phyloP scores from a whole-genome alignment of 495 filamentous ascomycete genomes.

The Pseudevernia furfuracea region DNA sequence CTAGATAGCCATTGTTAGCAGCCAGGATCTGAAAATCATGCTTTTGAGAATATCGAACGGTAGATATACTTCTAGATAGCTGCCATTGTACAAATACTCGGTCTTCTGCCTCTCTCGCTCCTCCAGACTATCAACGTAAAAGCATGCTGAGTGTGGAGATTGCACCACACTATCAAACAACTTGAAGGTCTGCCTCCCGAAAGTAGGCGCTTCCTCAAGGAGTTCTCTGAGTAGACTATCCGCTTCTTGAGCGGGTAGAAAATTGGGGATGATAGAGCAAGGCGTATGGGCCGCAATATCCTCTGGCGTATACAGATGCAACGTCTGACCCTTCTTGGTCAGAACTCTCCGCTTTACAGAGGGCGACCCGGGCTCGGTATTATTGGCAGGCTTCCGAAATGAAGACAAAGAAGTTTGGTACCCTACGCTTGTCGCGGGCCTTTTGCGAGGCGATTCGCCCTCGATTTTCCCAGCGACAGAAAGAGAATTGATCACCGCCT shows the following conservation, averaged over 20 bases:
- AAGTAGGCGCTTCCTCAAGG: slow-evolving; percentile 66
- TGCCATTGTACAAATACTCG: slow-evolving; percentile 81
- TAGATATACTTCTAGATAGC: slow-evolving; percentile 46
- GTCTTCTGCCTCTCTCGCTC: slow-evolving; percentile 56
- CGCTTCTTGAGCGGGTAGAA: slow-evolving; percentile 64
- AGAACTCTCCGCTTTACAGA: slow-evolving; percentile 37
- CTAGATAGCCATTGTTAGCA: slow-evolving; percentile 27
- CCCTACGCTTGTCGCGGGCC: slow-evolving; percentile 31
- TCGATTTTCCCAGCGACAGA: slow-evolving; percentile 28
- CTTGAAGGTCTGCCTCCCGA: slow-evolving; percentile 65
- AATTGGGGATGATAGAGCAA: slow-evolving; percentile 87
- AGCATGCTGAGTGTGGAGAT: slow-evolving; percentile 69
- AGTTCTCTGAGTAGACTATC: slow-evolving; percentile 67
- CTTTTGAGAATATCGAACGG: background rate
- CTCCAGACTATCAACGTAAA: slow-evolving; percentile 67
- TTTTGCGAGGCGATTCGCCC: slow-evolving; percentile 32
- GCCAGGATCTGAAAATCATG: too few species aligned
- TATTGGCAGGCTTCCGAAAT: slow-evolving; percentile 11
- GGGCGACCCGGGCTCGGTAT: background rate
- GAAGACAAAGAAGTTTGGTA: slow-evolving; percentile 51
- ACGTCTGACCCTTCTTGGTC: slow-evolving; percentile 69
- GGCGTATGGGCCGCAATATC: slow-evolving; percentile 76
- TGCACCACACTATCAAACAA: slow-evolving; percentile 79
- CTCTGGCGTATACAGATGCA: slow-evolving; percentile 71
- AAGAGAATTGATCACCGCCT: slow-evolving; percentile 50